Evolutionary conservation across 2,329 filamentous ascomycete species (phyloP).

Genomic region (Trichoderma brevicompactum): DNA sequence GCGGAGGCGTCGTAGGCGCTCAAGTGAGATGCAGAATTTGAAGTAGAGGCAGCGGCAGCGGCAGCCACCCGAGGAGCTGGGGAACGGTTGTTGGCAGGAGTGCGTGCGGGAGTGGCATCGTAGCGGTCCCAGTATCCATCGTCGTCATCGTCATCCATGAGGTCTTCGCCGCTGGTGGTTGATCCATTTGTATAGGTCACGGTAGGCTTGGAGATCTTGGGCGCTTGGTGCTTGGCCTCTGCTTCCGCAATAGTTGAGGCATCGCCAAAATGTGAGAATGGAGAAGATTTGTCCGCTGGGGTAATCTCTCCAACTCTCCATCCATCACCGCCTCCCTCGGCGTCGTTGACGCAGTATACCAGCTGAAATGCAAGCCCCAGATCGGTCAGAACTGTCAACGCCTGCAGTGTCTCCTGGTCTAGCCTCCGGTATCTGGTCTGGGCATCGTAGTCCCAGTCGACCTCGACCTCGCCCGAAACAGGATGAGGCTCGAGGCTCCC

Average conservation of each 20-base stretch:
- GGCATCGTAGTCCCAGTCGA: constrained; percentile 69
- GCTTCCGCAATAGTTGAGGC: constrained; percentile 60
- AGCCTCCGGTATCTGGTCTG: constrained; percentile 67
- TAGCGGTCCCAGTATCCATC: constrained; percentile 83
- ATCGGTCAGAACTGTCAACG: constrained; percentile 64
- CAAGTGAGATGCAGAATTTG: constrained; percentile 30
- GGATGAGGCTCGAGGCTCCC: constrained; percentile 78
- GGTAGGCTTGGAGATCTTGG: constrained; percentile 36
- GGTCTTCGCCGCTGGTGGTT: constrained; percentile 29
- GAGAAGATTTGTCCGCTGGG: constrained; percentile 59
- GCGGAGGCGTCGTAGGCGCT: constrained; percentile 35
- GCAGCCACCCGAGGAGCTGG: constrained; percentile 57
- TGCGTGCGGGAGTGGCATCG: constrained; percentile 69
- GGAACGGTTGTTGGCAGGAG: constrained; percentile 64
- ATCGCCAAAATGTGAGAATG: constrained; percentile 59
- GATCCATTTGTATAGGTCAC: constrained; percentile 29
- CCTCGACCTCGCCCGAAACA: constrained; percentile 76
- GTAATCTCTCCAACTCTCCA: constrained; percentile 77
- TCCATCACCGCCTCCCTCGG: constrained; percentile 62
- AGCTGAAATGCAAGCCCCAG: constrained; percentile 68
- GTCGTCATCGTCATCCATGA: constrained; percentile 58
- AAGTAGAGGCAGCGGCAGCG: constrained; percentile 15
- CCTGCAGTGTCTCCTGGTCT: constrained; percentile 76
- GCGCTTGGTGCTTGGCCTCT: constrained; percentile 57
- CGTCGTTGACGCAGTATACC: constrained; percentile 70